Evolutionary conservation across 192 early-diverging fungal species (phyloP), one percentile per base, ranked within the genome.

Genomic region (Coemansia sp.): DNA sequence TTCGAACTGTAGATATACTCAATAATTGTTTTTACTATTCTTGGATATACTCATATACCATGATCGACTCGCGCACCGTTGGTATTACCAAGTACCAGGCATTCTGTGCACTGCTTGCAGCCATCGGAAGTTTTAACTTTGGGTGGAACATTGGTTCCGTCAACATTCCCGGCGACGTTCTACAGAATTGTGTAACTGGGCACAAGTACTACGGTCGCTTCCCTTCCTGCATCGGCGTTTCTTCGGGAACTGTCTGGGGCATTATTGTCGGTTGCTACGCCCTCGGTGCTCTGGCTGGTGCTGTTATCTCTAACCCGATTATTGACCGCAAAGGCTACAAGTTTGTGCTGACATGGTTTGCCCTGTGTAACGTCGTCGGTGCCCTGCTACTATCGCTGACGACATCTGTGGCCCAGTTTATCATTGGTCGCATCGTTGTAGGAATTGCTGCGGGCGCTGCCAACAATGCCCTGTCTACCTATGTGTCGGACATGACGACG

Each of bases 401-500:
- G 23, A 76, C 81, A 2, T 78, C 80, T 11, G 62, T 84, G 11
- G 63, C 80, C 12, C 85, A 86, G 69, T 86, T 91, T 52, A 81
- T 83, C 62, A 66, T 86, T 57, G 93, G 90, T 7, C 88, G 93
- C 49, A 68, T 91, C 34, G 45, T 90, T 33, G 80, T 82, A 14
- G 93, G 93, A 38, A 67, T 91, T 59, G 86, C 81, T 2, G 85
- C 88, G 15, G 93, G 93, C 22, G 78, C 87, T 5, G 69, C 76
- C 43, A 73, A 71, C 57, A 85, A 82, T 15, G 81, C 73, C 19
- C 66, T 84, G 24, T 82, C 82, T 3, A 86, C 90, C 17, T 93
- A 92, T 54, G 83, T 95, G 18, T 85, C 85, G 14, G 93, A 93
- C 66, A 85, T 93, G 55, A 80, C 89, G 0, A 91, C 93, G 0